Evolutionary conservation across 495 filamentous ascomycete genomes (phyloP).

Genomic region (Bryoglossum gracile): DNA sequence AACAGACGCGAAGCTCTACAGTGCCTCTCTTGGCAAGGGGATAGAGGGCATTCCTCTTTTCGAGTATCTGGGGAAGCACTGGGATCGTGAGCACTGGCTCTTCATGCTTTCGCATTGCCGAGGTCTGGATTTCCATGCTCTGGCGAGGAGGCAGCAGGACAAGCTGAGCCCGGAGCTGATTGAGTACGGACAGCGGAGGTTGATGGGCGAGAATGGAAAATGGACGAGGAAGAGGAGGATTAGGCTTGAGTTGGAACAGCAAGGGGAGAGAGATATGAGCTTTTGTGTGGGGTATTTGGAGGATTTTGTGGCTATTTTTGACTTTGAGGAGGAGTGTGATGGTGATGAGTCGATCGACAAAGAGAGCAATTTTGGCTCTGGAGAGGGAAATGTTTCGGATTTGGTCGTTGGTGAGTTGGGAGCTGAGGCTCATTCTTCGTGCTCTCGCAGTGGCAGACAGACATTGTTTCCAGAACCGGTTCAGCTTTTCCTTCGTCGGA

Average conservation of each 20-base stretch:
- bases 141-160: neutral
- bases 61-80: neutral
- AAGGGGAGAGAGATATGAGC: neutral
- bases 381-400: too few species aligned
- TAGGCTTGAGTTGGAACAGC: neutral
- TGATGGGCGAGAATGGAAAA: neutral
- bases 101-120: neutral
- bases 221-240: neutral
- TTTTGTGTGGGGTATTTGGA: neutral
- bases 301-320: neutral
- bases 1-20: neutral
- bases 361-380: too few species aligned
- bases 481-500: too few species aligned
- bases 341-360: too few species aligned
- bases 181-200: too few species aligned
- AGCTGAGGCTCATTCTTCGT: too few species aligned
- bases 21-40: neutral
- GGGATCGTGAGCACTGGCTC: neutral
- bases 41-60: neutral
- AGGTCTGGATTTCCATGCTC: neutral
- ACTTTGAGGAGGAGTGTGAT: neutral
- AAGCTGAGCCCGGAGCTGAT: neutral
- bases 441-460: too few species aligned
- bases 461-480: too few species aligned
- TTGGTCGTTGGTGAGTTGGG: too few species aligned